Evolutionary conservation across 352 stramenopile genomes (phyloP).

Genomic region (Pythium coloratum): DNA sequence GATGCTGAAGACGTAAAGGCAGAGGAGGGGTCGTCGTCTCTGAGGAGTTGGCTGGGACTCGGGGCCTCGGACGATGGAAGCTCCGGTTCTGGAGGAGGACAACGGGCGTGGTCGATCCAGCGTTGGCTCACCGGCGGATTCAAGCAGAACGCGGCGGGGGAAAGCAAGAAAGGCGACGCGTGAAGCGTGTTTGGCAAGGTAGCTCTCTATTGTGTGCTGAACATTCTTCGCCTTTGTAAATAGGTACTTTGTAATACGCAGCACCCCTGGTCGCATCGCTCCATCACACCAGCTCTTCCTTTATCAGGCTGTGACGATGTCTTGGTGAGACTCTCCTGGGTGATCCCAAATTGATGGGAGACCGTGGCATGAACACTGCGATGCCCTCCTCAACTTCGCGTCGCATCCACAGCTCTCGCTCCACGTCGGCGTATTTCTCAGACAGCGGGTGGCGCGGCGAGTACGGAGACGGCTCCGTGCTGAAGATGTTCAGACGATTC

Average conservation of each 20-base stretch:
- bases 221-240: not conserved
- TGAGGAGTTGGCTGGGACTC: slow-evolving; percentile 26
- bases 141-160: slow-evolving; percentile 7
- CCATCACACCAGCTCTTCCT: slow-evolving; percentile 23
- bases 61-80: slow-evolving; percentile 17
- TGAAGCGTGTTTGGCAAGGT: not conserved
- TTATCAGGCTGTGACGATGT: slow-evolving; percentile 19
- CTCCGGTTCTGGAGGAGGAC: not conserved
- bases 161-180: not conserved
- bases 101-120: slow-evolving; percentile 24
- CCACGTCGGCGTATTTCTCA: slow-evolving; percentile 28
- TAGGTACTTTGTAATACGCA: not conserved
- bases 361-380: slow-evolving; percentile 6
- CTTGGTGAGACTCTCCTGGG: slow-evolving; percentile 12
- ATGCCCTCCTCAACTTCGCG: slow-evolving; percentile 2
- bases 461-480: slow-evolving; percentile 23
- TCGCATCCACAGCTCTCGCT: slow-evolving; percentile 24
- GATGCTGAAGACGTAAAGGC: not conserved
- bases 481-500: slow-evolving; percentile 43
- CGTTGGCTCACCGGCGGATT: slow-evolving; percentile 26
- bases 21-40: not conserved
- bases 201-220: not conserved
- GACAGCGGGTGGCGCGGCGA: slow-evolving; percentile 28
- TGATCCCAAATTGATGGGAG: slow-evolving; percentile 7
- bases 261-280: too few relatives aligned